Evolutionary conservation across 1,284 basidiomycete genomes (phyloP).

Genomic region (Erythrobasidium hasegawianum): DNA sequence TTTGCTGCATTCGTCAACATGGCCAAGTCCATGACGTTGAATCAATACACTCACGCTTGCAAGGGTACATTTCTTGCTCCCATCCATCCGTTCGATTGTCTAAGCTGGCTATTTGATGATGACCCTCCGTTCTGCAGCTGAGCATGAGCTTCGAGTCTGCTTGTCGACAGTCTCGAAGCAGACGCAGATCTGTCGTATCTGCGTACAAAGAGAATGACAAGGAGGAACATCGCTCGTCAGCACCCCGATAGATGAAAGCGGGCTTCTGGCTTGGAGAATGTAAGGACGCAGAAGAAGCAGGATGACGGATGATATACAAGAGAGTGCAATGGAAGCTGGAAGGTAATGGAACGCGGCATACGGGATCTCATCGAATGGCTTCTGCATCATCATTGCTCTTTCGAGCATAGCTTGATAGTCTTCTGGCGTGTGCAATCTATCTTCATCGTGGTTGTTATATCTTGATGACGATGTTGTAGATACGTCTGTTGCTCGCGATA

Average conservation of each 20-base stretch:
- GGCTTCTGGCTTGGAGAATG: too few species aligned
- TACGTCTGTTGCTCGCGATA: background rate
- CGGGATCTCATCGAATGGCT: background rate
- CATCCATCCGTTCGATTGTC: background rate
- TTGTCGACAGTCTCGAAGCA: too few species aligned
- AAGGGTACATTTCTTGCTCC: background rate
- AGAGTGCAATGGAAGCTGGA: background rate
- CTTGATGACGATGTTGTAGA: background rate
- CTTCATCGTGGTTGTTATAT: background rate
- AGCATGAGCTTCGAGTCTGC: too few species aligned
- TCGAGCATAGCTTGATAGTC: background rate
- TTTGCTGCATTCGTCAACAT: too few species aligned
- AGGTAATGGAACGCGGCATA: background rate
- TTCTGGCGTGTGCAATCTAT: background rate
- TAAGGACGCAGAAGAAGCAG: background rate
- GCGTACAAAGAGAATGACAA: too few species aligned
- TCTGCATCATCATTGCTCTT: constrained; percentile 2
- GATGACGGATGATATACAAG: too few species aligned
- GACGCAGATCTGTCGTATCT: too few species aligned
- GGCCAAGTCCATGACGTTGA: too few species aligned
- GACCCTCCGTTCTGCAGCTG: too few species aligned
- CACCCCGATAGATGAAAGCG: too few species aligned
- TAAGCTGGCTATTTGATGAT: too few species aligned
- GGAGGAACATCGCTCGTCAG: too few species aligned
- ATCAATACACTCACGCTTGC: background rate